These are phyloP conservation scores for Ocimum tenuiflorum DNA, from an alignment of 257 asterid genomes.

Conservation along the genomic window DNA sequence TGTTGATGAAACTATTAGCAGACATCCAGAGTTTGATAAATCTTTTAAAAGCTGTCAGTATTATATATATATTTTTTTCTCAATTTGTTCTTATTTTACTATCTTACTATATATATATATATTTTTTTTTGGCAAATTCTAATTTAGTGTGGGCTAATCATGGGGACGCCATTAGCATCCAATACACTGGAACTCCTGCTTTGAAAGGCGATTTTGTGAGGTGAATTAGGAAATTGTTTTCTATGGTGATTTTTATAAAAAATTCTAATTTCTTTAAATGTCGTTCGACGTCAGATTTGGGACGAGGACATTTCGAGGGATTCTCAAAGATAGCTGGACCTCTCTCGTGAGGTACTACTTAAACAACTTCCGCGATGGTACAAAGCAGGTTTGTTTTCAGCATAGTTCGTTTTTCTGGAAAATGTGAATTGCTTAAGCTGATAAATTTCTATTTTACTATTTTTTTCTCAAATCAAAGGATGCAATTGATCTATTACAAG, in stretches of 20 bases:
- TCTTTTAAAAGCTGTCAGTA: constrained; percentile 63
- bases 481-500: constrained; percentile 75
- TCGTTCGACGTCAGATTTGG: constrained; percentile 47
- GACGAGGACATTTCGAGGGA: constrained; percentile 65
- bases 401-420: not conserved
- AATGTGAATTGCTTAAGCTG: no score
- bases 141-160: constrained; percentile 88
- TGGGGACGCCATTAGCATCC: constrained; percentile 93
- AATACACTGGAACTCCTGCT: constrained; percentile 88
- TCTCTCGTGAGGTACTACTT: constrained; percentile 82
- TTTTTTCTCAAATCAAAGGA: constrained; percentile 57
- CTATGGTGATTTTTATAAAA: no score
- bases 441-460: constrained; percentile 5
- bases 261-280: not conserved
- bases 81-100: not conserved
- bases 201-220: constrained; percentile 23
- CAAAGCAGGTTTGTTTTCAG: constrained; percentile 75
- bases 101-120: no score
- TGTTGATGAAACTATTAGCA: constrained; percentile 57
- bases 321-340: constrained; percentile 58
- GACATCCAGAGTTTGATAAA: constrained; percentile 64
- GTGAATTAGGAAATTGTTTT: not conserved
- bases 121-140: constrained; percentile 14
- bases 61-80: not conserved
- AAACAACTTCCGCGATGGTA: constrained; percentile 87